These are phyloP conservation scores for Leccinum subtestaceum DNA, from an alignment of 768 basidiomycete genomes.

Conservation along the genomic window DNA sequence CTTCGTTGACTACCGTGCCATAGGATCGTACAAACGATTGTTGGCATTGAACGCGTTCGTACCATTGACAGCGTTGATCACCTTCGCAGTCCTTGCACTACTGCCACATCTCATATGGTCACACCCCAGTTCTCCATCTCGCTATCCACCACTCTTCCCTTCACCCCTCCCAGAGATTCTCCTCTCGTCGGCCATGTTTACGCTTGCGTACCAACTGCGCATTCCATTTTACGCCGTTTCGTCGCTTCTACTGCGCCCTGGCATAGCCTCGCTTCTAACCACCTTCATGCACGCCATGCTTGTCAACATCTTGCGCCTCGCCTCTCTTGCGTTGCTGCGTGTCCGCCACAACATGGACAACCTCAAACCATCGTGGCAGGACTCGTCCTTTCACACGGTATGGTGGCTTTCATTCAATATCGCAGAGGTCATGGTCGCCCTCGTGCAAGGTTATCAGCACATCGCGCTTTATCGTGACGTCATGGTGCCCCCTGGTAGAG, in stretches of 20 bases:
- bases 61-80: slow-evolving; percentile 50
- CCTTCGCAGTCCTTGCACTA: slow-evolving; percentile 48
- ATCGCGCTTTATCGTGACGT: slow-evolving; percentile 68
- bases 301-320: slow-evolving; percentile 52
- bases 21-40: slow-evolving; percentile 62
- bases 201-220: slow-evolving; percentile 31
- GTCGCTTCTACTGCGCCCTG: slow-evolving; percentile 27
- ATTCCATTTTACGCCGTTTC: slow-evolving; percentile 35
- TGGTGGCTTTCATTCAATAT: slow-evolving; percentile 77
- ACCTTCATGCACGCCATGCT: slow-evolving; percentile 48
- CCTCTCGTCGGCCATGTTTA: slow-evolving; percentile 54
- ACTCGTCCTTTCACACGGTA: slow-evolving; percentile 58
- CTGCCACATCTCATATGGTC: slow-evolving; percentile 53
- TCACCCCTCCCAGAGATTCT: slow-evolving; percentile 66
- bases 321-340: slow-evolving; percentile 51
- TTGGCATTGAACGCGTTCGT: slow-evolving; percentile 57
- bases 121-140: slow-evolving; percentile 32
- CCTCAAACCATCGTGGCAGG: slow-evolving; percentile 50
- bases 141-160: slow-evolving; percentile 50
- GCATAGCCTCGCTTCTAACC: slow-evolving; percentile 35
- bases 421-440: slow-evolving; percentile 61
- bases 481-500: slow-evolving; percentile 47
- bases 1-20: slow-evolving; percentile 4
- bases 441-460: slow-evolving; percentile 69
- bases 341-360: slow-evolving; percentile 43